Evolutionary conservation across 345 rosid species (phyloP).

Genomic region (Boechera divaricarpa): DNA sequence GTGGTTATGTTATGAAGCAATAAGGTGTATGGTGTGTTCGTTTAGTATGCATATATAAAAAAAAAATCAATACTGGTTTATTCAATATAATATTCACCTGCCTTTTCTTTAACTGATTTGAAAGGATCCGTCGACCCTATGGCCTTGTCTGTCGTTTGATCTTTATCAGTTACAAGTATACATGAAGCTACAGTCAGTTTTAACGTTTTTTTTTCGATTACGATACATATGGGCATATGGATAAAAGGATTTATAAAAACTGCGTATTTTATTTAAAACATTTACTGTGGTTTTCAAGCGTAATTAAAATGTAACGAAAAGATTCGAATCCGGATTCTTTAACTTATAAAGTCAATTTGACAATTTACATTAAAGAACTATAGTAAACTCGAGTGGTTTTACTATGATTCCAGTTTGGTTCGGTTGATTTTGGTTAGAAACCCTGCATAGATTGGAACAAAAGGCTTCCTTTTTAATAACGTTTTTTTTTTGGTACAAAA

Average conservation of each 20-base stretch:
- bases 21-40: neutral
- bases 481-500: neutral
- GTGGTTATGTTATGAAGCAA: neutral
- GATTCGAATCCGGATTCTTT: neutral
- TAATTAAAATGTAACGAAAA: neutral
- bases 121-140: no score
- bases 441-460: neutral
- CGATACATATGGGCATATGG: no score
- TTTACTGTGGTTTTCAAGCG: neutral
- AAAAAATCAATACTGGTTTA: no score
- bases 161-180: no score
- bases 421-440: slow-evolving; percentile 11
- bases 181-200: no score
- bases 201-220: no score
- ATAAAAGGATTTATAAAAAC: no score
- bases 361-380: neutral
- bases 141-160: no score
- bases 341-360: neutral
- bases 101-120: no score
- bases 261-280: neutral
- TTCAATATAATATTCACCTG: no score
- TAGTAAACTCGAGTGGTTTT: neutral
- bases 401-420: slow-evolving; percentile 10
- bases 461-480: neutral
- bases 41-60: neutral